Evolutionary conservation across 208 protist genomes (phyloP), one percentile per base, ranked within the genome.

Genomic region (Leptomonas pyrrhocoris): DNA sequence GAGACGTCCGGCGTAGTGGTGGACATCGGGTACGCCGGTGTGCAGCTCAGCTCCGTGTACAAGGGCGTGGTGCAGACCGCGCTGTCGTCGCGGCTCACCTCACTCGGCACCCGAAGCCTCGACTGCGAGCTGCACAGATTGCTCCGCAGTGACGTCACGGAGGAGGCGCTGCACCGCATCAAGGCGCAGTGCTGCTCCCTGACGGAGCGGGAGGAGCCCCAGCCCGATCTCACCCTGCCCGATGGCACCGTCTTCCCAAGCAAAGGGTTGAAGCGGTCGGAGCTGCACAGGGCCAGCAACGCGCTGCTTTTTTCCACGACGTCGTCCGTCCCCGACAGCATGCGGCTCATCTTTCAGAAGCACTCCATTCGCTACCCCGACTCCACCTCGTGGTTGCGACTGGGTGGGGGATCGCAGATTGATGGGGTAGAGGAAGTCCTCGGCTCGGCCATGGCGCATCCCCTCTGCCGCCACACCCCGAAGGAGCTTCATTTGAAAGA

Each of bases 21-120:
- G 1, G 91, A 96, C 64, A 38, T 94, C 19, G 91, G 91, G 36
- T 90, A 89, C 68, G 60, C 74, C 42, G 79, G 79, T 11, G 88
- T 88, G 7, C 83, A 85, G 27, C 48, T 90, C 19, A 84, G 82
- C 11, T 84, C 91, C 19, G 77, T 95, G 18, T 25, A 77, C 19
- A 63, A 80, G 15, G 81, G 80, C 23, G 56, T 83, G 2, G 71
- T 74, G 23, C 55, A 76, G n/a, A 73, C 79, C 1, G 43, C 63
- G 45, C 23, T 85, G n/a, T 78, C 68, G 8, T 42, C 73, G 15
- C 50, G 58, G 16, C 45, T 84, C 8, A n/a, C 54, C 21, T 68
- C 58, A 0, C 67, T 92, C 1, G 89, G 89, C 21, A 68, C 70
- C 12, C 67, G 72, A 16, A 67, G 50, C 48, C 68, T 86, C 23